Evolutionary conservation across 2,329 filamentous ascomycete species (phyloP).

Genomic region (Talaromyces atroroseus): DNA sequence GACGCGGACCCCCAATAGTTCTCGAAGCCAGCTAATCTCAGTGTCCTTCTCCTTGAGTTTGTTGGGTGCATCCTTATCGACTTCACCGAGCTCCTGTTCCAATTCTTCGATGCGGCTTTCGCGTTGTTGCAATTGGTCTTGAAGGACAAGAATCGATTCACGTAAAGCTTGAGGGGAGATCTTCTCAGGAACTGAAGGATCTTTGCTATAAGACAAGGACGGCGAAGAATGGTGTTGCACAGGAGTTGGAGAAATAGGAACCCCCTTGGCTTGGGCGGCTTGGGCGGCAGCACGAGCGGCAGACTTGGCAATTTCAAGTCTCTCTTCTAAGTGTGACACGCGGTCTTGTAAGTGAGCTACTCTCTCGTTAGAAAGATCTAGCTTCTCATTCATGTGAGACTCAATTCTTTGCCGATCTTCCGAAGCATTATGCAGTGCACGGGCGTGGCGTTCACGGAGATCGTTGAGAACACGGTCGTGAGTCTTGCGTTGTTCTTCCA

Average conservation of each 20-base stretch:
- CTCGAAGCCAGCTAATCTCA: conserved; percentile 90
- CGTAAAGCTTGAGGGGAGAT: conserved; percentile 91
- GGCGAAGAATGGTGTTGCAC: conserved; percentile 42
- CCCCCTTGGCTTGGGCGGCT: conserved; percentile 59
- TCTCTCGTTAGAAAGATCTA: conserved; percentile 78
- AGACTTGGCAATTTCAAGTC: conserved; percentile 81
- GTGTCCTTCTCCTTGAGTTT: conserved; percentile 90
- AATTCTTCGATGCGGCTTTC: conserved; percentile 85
- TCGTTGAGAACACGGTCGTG: conserved; percentile 72
- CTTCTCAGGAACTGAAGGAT: conserved; percentile 64
- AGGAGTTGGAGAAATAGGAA: conserved; percentile 29
- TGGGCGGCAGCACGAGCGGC: conserved; percentile 77
- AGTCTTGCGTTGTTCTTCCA: conserved; percentile 56
- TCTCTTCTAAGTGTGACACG: conserved; percentile 78
- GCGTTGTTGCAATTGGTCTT: conserved; percentile 93
- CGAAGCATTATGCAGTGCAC: conserved; percentile 63
- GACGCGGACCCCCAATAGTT: conserved; percentile 82
- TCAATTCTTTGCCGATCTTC: conserved; percentile 81
- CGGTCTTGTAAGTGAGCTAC: conserved; percentile 81
- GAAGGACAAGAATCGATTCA: conserved; percentile 91
- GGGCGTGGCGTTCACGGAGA: conserved; percentile 67
- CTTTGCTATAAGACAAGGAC: conserved; percentile 41
- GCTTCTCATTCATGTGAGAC: conserved; percentile 70
- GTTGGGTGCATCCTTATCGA: conserved; percentile 69
- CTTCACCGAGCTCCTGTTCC: conserved; percentile 61